Base-by-base conservation (phyloP, 83 land plant species). In the Picea abies region DNA sequence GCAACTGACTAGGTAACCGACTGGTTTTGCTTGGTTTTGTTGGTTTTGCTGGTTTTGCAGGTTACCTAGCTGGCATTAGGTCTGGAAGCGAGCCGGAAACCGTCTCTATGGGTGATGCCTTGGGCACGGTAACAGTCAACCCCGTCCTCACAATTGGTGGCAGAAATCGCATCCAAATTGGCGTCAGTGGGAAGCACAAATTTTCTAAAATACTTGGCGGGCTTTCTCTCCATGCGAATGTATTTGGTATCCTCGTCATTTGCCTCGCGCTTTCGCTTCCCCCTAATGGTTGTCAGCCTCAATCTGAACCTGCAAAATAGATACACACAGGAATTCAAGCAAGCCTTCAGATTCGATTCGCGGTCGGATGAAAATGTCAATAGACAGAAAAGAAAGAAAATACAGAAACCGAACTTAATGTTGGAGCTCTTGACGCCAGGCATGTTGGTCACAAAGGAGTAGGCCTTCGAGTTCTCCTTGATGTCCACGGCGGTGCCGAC, bases 111-210 rank as follows among this genome's bases (percentile, higher is more conserved):
- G n/a, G n/a, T n/a, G n/a, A n/a, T n/a, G 1, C 11, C 87, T 95
- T 95, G 84, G 91, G 85, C 29, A 95, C 94, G 9, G 88, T 92
- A 17, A 92, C 90, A 79, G 86, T 88, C 52, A 60, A 94, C 87
- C 15, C 92, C 95, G 63, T 93, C 94, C 72, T 84, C 83, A 58
- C 87, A 91, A 5, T 78, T n/a, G n/a, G n/a, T 87, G 9, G 94
- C 92, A 14, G 86, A 81, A 20, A 93, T 84, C 19, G 68, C 58
- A 9, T 93, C 90, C 7, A 79, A 32, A 58, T 94, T 80, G 4
- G 90, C 96, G 67, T 92, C 85, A 58, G 82, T 86, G 3, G 94
- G 93, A 73, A 94, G 85, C 47, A 62, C 58, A 79, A 90, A 94
- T 76, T 90, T 94, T 77, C 88, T 82, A 90, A 94, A 75, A 72